These are phyloP conservation scores for Glonium stellatum DNA, from an alignment of 495 filamentous ascomycete species.

Conservation along the genomic window DNA sequence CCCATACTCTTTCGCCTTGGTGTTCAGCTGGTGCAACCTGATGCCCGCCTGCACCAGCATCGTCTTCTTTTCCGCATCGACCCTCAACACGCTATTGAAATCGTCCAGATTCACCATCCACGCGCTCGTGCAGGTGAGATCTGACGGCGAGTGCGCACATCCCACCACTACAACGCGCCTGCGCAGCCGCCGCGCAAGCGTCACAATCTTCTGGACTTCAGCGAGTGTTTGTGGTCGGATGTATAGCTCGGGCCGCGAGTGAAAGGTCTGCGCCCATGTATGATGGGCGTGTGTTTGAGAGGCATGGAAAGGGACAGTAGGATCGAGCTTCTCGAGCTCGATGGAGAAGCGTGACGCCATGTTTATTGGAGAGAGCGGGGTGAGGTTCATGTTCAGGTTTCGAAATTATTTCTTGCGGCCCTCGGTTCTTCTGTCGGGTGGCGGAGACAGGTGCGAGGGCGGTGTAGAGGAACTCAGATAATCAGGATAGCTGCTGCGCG, in stretches of 20 bases:
- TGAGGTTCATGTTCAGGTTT: constrained; percentile 4
- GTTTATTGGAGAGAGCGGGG: constrained; percentile 8
- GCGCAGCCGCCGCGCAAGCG: constrained; percentile 71
- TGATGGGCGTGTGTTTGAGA: constrained; percentile 64
- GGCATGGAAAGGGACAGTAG: constrained; percentile 68
- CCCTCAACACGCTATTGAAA: constrained; percentile 61
- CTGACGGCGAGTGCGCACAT: constrained; percentile 83
- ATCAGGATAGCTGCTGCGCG: background rate
- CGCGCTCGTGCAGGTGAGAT: constrained; percentile 85
- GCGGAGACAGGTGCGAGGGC: background rate
- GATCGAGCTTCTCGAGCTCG: constrained; percentile 52
- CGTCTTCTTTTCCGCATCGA: constrained; percentile 55
- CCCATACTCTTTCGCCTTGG: constrained; percentile 60
- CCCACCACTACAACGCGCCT: constrained; percentile 75
- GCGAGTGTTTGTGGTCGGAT: constrained; percentile 68
- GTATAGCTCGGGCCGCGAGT: constrained; percentile 80
- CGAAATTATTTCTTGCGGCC: background rate
- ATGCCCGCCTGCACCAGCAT: constrained; percentile 84
- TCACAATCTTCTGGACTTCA: constrained; percentile 78
- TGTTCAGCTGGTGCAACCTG: constrained; percentile 61
- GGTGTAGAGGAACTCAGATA: background rate
- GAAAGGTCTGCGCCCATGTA: constrained; percentile 95
- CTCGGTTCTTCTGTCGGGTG: background rate
- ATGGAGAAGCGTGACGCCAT: constrained; percentile 46
- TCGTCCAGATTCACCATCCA: constrained; percentile 93